Conservation (phyloP, 306 rosid species). For the Prunus mongolica region DNA sequence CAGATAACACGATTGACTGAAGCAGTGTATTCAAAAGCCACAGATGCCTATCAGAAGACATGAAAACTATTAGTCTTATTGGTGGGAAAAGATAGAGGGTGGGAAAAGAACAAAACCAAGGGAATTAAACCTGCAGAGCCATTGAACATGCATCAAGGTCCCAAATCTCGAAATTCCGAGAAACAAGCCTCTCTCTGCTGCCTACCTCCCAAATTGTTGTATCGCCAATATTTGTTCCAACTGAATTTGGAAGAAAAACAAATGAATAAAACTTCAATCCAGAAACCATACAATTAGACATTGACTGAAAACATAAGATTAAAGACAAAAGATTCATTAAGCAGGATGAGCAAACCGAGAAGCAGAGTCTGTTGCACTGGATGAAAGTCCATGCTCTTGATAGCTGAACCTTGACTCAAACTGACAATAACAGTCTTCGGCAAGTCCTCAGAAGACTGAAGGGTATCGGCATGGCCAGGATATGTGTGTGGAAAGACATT, state of each 20-base stretch:
- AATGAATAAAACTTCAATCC: not conserved
- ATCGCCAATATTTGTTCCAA: conserved; percentile 14
- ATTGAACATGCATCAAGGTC: conserved; percentile 11
- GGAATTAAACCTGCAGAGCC: conserved; percentile 5
- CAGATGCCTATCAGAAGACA: conserved; percentile 1
- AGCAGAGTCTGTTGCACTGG: conserved; percentile 69
- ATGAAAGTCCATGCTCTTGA: conserved; percentile 92
- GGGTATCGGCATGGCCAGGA: conserved; percentile 53
- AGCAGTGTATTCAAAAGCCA: conserved; percentile 1
- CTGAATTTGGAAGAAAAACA: not conserved
- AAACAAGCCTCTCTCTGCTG: conserved; percentile 6
- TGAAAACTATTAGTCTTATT: not conserved
- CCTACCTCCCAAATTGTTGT: conserved; percentile 15
- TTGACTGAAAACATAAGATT: not conserved
- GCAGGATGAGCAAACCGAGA: conserved; percentile 48
- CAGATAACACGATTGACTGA: conserved; percentile 20
- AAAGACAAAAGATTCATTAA: not conserved
- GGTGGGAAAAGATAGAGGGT: not conserved
- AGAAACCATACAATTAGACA: not conserved
- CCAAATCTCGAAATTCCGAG: conserved; percentile 14
- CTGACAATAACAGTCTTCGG: conserved; percentile 59
- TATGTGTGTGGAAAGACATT: conserved; percentile 58
- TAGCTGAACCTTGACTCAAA: conserved; percentile 71
- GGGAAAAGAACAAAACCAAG: no score
- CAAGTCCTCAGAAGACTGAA: conserved; percentile 57